Evolutionary conservation across 768 basidiomycete species (phyloP), one percentile per base, ranked within the genome.

Genomic region (Melanogaster broomeanus): DNA sequence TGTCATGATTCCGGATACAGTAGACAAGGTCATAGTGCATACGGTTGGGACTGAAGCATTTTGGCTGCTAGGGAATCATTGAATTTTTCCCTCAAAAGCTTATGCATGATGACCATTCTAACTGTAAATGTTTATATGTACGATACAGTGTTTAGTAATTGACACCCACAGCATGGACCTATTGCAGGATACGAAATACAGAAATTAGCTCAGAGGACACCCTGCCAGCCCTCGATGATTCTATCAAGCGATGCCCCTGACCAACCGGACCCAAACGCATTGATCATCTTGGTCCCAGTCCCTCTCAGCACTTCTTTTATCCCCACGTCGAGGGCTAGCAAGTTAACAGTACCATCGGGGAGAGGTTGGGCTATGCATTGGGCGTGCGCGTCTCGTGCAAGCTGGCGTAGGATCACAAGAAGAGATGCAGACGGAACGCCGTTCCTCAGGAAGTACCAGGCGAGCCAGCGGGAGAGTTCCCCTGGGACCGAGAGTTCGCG

Each of bases 261-360:
- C 89, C 89, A 91, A 8, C 87, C 88, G 0, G 83, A 79, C 4
- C 84, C 87, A 22, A 87, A 66, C 11, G 80, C 76, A 6, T 84
- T 83, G 19, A 82, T 83, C 79, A 90, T 80, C 61, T 90, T 93
- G 0, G 83, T 82, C 2, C 95, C 95, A 0, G 94, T 89, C 0
- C 84, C 82, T 61, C 93, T 88, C 53, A 97, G 64, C 9, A 97
- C 92, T 62, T 95, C 89, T 59, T 83, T 86, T 55, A 98, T 93
- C 0, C 85, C 87, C 18, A 64, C 65, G 31, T 79, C 77, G 24
- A 79, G 64, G n/a, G 57, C 55, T 10, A 45, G 52, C 27, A 67
- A 45, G 42, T 77, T 67, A 13, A 51, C 46, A 0, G 79, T 82
- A 0, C 85, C 86, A 7, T 78, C 77, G 0, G 86, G 83, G 1